These are phyloP conservation scores for Sarcomyxa edulis DNA, from an alignment of 768 basidiomycete species.

Conservation along the genomic window DNA sequence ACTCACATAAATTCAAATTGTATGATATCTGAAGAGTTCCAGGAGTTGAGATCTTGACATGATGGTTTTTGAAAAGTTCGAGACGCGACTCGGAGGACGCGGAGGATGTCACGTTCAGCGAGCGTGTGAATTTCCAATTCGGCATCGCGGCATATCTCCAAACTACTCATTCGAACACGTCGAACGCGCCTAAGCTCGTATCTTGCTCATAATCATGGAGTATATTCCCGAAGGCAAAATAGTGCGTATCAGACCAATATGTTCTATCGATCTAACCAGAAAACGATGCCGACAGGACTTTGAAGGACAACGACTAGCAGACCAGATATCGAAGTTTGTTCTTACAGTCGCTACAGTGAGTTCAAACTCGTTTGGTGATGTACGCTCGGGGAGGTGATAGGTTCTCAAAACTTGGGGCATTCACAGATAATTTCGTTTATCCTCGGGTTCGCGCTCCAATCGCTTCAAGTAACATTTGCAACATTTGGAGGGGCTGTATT, in stretches of 20 bases:
- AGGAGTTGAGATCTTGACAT: too few species aligned
- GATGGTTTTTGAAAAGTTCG: too few species aligned
- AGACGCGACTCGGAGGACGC: too few species aligned
- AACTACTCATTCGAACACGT: too few species aligned
- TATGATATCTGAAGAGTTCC: too few species aligned
- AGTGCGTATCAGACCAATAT: neutral
- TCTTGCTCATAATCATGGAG: too few species aligned
- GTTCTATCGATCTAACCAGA: neutral
- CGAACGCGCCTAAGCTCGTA: too few species aligned
- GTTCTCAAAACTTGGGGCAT: neutral
- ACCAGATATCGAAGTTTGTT: slow-evolving; percentile 3
- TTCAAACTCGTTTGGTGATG: neutral
- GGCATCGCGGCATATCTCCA: too few species aligned
- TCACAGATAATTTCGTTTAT: slow-evolving; percentile 49
- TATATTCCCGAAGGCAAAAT: slow-evolving; percentile 8
- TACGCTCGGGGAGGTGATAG: neutral
- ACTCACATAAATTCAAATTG: too few species aligned
- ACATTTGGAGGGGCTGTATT: slow-evolving; percentile 36
- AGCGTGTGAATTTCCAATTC: too few species aligned
- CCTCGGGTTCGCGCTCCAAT: slow-evolving; percentile 52
- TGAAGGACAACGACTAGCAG: slow-evolving; percentile 7
- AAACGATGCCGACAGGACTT: slow-evolving; percentile 3
- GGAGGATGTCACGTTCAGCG: too few species aligned
- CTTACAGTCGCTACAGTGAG: slow-evolving; percentile 7
- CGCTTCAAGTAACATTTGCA: slow-evolving; percentile 47